Evolutionary conservation across 805 yeast species (phyloP), one percentile per base, ranked within the genome.

Genomic region (Priceomyces fermenticarens): DNA sequence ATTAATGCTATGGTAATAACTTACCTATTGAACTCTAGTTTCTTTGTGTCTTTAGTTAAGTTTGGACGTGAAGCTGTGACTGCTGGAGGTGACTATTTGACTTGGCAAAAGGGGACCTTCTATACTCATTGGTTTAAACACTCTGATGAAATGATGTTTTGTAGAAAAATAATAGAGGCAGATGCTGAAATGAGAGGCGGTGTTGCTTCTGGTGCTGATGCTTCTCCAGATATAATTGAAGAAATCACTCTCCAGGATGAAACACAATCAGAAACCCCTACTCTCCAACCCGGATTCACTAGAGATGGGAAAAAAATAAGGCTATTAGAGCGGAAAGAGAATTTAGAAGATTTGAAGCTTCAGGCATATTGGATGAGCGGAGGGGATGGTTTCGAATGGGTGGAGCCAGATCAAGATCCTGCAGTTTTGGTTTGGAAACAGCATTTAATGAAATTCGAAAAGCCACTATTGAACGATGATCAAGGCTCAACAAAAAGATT

Each of bases 361-460:
- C 85, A 86, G 54, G 95, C 88, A 51, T 87, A 86, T 63, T 87
- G 96, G 96, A 79, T 86, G 55, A 74, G 84, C 32, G 86, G 88
- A 6, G 96, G 96, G 25, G 90, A 83, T 40, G 89, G 88, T 10
- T 87, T 85, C 55, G 86, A 83, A 45, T 87, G 96, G 96, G 83
- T 78, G 10, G 96, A 87, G 55, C 95, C 95, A 0, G 96, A 87
- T 56, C 85, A 84, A 54, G 96, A 88, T 55, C 96, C 96, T 0
- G 95, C 93, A 0, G 88, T 82, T 14, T 46, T 80, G 12, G 38
- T 63, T 16, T 70, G 75, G 75, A 54, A 56, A 36, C 38, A 54
- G 4, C 67, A 67, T 41, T 51, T 70, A 42, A 43, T 49, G 3
- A 39, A 40, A 37, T 54, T 49, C 30, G 49, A 58, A 23, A 49